Base-by-base conservation (phyloP, 2,329 filamentous ascomycete genomes). In the Colletotrichum cuscutae region DNA sequence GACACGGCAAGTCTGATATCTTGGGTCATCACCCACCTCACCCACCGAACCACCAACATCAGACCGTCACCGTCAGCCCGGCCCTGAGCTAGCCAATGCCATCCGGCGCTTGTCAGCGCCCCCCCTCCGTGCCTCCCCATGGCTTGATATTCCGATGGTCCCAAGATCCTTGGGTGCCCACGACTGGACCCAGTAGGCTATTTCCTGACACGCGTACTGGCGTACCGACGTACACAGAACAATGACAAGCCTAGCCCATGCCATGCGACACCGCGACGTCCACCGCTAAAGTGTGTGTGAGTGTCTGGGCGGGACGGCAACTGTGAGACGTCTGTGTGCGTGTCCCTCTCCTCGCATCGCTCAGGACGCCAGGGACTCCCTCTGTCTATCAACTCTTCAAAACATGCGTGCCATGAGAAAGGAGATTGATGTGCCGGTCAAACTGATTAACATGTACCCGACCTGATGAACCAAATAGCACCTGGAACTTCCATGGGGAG, bases 181-280 rank as follows among this genome's bases (percentile, higher is more conserved):
- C 30, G 61, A 56, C 52, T n/a, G 52, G 52, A 56, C 52, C 62
- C 52, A 65, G 62, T 65, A 65, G 62, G 32, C 62, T 56, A 56
- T 56, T 65, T 57, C 24, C n/a, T 53, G 28, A 37, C n/a, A 22
- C 12, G 46, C 61, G 24, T 32, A 57, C 52, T 30, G 46, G 32
- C 30, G 52, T 65, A 56, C 12, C 32, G 22, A 26, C 24, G 32
- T 42, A 52, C 37, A 42, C 22, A 54, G 24, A 65, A 26, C 11
- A 28, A 56, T 49, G 42, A 49, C 42, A 49, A 65, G 7, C 24
- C 22, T 6, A n/a, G 49, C 28, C 28, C 30, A 53, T 63, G 61
- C 49, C 30, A 22, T 32, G 30, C 28, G 30, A 56, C 32, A 12
- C 32, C 32, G 32, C 32, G 32, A 35, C 32, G 32, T 35, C 32